Base-by-base conservation (phyloP, 352 stramenopile genomes). In the Globisporangium splendens region DNA sequence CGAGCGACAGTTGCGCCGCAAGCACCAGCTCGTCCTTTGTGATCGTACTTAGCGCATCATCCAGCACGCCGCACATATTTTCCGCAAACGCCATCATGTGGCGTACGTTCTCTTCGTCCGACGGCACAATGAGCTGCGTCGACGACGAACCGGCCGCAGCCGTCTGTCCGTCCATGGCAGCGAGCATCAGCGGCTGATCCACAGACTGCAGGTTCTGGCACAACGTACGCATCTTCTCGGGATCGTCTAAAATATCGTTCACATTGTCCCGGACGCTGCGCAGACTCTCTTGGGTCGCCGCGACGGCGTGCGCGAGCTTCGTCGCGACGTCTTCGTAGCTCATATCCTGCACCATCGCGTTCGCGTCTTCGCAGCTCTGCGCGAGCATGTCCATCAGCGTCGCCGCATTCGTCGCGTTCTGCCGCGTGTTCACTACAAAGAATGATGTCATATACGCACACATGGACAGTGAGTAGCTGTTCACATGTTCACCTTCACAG, bases 11-110 rank as follows among this genome's bases (percentile, higher is more conserved):
- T 57, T 91, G 84, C 1, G 79, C 74, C 10, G 81, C 81, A 8
- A 93, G 46, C 10, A 70, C 56, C 24, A 91, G 68, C 58, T 93
- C 84, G 51, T 89, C 80, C 56, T 86, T 67, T 3, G 77, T 81
- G 60, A 93, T 91, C 33, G 82, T 91, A 47, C 69, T 77, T 18
- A 93, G 58, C 24, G 84, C 81, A 24, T 88, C 73, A 52, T 91
- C 78, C 71, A 93, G 79, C 14, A 81, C 83, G 7, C 56, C 64
- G 60, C 84, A 93, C 76, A 93, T 89, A 46, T 68, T 86, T 54
- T 89, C 84, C 3, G 81, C 68, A 47, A 93, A 79, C 43, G 69
- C 31, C 79, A 93, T 88, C 69, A 88, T 78, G 56, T 77, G 79
- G 56, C 79, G 81, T 54, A 93, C 71, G 31, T 79, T 82, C 49